Evolutionary conservation across 345 rosid species (phyloP).

Genomic region (Salix viminalis): DNA sequence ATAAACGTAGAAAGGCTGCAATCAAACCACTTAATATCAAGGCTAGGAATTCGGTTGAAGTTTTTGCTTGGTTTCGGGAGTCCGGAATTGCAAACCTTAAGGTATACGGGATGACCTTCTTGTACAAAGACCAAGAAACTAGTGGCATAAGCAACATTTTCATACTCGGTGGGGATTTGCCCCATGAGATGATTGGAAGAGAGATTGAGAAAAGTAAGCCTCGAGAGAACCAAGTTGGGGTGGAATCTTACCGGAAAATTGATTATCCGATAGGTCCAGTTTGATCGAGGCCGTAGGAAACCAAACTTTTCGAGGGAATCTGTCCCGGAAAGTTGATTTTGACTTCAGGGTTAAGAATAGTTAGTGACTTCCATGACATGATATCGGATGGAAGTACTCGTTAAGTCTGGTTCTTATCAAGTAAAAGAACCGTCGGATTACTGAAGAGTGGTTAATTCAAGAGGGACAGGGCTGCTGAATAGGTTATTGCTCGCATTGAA

Average conservation of each 20-base stretch:
- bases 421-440: conserved; percentile 26
- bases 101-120: conserved; percentile 14
- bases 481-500: conserved; percentile 54
- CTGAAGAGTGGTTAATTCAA: conserved; percentile 43
- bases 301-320: conserved; percentile 38
- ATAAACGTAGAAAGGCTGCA: conserved; percentile 6
- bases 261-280: conserved; percentile 51
- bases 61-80: conserved; percentile 9
- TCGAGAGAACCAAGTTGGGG: conserved; percentile 39
- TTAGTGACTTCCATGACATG: conserved; percentile 41
- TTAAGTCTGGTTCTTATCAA: conserved; percentile 46
- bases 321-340: conserved; percentile 44
- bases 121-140: conserved; percentile 58
- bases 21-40: conserved; percentile 11
- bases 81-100: conserved; percentile 25
- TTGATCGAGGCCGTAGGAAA: conserved; percentile 24
- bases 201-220: conserved; percentile 32
- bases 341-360: conserved; percentile 34
- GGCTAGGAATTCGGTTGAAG: conserved; percentile 16
- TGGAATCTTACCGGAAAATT: conserved; percentile 47
- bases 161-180: conserved; percentile 38
- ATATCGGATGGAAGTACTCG: conserved; percentile 39
- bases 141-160: conserved; percentile 32
- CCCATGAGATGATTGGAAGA: conserved; percentile 58
- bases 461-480: conserved; percentile 40